Base-by-base conservation (phyloP, 768 basidiomycete species). In the Lentinula raphanica region DNA sequence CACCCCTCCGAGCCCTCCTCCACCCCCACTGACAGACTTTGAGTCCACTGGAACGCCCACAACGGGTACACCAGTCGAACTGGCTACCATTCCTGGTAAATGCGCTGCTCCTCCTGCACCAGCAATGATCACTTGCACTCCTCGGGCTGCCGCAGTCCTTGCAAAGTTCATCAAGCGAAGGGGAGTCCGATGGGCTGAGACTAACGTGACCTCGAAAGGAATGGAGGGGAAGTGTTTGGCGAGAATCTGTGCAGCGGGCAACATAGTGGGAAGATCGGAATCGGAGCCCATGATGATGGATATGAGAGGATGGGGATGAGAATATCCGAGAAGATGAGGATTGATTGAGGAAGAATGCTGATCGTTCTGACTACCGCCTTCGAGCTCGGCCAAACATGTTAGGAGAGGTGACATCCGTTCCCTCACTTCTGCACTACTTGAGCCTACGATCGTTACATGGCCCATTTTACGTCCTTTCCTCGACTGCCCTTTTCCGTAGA, bases 71-170 rank as follows among this genome's bases (percentile, higher is more conserved):
- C 86, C 78, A 0, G 94, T 96, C 88, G 97, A 86, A 19, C 92
- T 88, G 4, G 96, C 97, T 1, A 98, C 93, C 97, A 99, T 99
- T 0, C 97, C 97, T 0, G 97, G 97, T 1, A 99, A 74, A 74
- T 99, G 97, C 4, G 96, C 97, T 1, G 97, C 96, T 0, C 97
- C 97, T n/a, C 97, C 97, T 5, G 97, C 97, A 5, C 96, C 96
- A 1, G 96, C 96, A 42, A 99, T 88, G 70, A 99, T 84, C 3
- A 81, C 82, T 46, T 88, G 74, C 40, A 90, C 63, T 2, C 90
- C 90, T 4, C 88, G 76, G 17, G 78, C 69, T 1, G 80, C 77
- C 0, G 94, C 95, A 8, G 82, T 79, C 45, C 86, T 78, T 1
- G 97, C 89, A 62, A 95, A 98, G 59, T 85, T 79, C 21, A 90